Conservation (phyloP, 179 eudicot genomes). For the Patellifolia procumbens region DNA sequence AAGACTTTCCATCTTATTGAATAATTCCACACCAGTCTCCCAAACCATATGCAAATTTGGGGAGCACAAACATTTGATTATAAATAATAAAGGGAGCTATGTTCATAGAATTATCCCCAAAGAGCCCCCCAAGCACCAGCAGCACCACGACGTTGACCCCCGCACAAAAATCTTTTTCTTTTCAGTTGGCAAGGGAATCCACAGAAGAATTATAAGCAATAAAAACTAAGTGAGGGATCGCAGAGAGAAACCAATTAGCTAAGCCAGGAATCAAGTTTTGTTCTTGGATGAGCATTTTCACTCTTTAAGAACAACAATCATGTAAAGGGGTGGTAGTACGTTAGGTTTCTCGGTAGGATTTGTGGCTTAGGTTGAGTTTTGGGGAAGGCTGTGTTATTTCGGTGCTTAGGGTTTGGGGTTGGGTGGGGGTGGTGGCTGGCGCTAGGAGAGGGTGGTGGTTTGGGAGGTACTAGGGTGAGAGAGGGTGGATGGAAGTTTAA, state of each 20-base stretch:
- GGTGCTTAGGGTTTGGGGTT: too few species aligned
- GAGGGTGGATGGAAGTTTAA: too few species aligned
- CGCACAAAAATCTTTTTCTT: conserved; percentile 52
- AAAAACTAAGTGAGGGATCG: conserved; percentile 49
- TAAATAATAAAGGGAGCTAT: conserved; percentile 51
- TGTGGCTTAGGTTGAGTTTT: too few species aligned
- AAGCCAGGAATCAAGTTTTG: conserved; percentile 50
- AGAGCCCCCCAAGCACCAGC: conserved; percentile 62
- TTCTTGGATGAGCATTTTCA: too few species aligned
- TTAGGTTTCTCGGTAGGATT: too few species aligned
- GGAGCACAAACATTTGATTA: conserved; percentile 35
- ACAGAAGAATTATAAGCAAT: too few species aligned
- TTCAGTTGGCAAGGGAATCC: conserved; percentile 41
- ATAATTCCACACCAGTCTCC: conserved; percentile 70
- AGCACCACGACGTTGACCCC: conserved; percentile 41
- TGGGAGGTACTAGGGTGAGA: too few species aligned
- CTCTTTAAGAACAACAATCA: conserved; percentile 46
- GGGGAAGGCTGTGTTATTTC: too few species aligned
- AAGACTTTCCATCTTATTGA: conserved; percentile 69
- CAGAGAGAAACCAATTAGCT: conserved; percentile 51
- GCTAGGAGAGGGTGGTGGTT: too few species aligned
- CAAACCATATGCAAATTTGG: conserved; percentile 52
- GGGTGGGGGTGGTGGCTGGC: too few species aligned
- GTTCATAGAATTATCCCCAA: conserved; percentile 60
- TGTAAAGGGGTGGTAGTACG: too few species aligned